Conservation (phyloP, 202 grass and related monocot species). For the Eragrostis tef region DNA sequence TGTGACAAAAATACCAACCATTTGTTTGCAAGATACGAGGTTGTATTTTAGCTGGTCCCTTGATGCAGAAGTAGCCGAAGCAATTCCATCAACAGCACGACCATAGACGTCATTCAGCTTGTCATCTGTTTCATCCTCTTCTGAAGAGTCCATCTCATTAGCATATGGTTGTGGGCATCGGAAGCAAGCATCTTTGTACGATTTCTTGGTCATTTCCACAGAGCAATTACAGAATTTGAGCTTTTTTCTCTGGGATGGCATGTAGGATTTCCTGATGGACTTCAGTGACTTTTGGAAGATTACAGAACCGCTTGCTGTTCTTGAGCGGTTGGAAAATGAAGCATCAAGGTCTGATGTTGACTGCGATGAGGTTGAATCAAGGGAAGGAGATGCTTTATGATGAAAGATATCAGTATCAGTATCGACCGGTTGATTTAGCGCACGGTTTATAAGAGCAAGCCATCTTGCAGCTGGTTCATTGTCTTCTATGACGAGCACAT, state of each 20-base stretch:
- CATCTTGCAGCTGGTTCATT: conserved; percentile 90
- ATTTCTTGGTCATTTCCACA: conserved; percentile 72
- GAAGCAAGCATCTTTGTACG: conserved; percentile 87
- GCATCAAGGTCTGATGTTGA: conserved; percentile 52
- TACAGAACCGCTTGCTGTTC: conserved; percentile 58
- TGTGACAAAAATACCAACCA: conserved; percentile 94
- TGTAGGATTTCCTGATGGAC: conserved; percentile 83
- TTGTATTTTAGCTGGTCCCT: conserved; percentile 76
- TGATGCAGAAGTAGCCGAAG: conserved; percentile 49
- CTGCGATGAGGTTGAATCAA: conserved; percentile 55
- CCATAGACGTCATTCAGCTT: conserved; percentile 49
- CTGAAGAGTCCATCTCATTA: conserved; percentile 71
- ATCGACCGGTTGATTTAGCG: conserved; percentile 58
- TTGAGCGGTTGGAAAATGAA: conserved; percentile 62
- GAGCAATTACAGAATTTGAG: conserved; percentile 86
- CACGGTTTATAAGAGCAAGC: conserved; percentile 85
- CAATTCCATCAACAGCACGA: conserved; percentile 49
- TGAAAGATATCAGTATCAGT: conserved; percentile 57
- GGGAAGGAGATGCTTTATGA: conserved; percentile 50
- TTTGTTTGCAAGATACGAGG: conserved; percentile 83
- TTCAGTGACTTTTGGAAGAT: conserved; percentile 90
- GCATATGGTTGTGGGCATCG: conserved; percentile 54
- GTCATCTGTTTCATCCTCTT: conserved; percentile 72
- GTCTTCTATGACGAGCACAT: conserved; percentile 97
- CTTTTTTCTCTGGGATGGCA: conserved; percentile 63